Evolutionary conservation across 257 asterid species (phyloP).

Genomic region (Solanum lycopersicoides): DNA sequence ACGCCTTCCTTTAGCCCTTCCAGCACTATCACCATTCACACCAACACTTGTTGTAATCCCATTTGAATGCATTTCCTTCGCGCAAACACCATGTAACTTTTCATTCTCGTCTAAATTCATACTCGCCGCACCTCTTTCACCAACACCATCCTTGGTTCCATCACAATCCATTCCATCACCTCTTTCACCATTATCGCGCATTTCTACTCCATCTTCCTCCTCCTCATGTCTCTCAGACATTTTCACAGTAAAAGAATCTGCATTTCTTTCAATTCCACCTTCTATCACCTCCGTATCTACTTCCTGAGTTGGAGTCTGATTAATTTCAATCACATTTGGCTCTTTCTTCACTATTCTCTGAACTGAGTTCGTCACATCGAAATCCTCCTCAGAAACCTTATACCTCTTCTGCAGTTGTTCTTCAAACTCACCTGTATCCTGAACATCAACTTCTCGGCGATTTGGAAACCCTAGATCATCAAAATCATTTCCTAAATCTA

Average conservation of each 20-base stretch:
- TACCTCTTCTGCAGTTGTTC: neutral
- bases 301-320: neutral
- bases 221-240: neutral
- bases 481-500: neutral
- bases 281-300: neutral
- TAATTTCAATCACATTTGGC: neutral
- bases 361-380: neutral
- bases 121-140: neutral
- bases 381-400: slow-evolving; percentile 7
- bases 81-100: neutral
- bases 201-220: neutral
- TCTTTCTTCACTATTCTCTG: slow-evolving; percentile 13
- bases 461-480: slow-evolving; percentile 6
- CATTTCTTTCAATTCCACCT: neutral
- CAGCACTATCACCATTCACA: neutral
- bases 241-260: neutral
- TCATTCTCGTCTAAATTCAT: neutral
- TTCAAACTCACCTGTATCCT: neutral
- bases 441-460: neutral
- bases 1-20: slow-evolving; percentile 1
- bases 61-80: neutral
- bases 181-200: neutral
- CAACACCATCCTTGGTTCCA: neutral
- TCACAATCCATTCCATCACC: neutral
- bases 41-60: neutral